These are phyloP conservation scores for Monoraphidium neglectum DNA, from an alignment of 139 green algal genomes.

Conservation along the genomic window DNA sequence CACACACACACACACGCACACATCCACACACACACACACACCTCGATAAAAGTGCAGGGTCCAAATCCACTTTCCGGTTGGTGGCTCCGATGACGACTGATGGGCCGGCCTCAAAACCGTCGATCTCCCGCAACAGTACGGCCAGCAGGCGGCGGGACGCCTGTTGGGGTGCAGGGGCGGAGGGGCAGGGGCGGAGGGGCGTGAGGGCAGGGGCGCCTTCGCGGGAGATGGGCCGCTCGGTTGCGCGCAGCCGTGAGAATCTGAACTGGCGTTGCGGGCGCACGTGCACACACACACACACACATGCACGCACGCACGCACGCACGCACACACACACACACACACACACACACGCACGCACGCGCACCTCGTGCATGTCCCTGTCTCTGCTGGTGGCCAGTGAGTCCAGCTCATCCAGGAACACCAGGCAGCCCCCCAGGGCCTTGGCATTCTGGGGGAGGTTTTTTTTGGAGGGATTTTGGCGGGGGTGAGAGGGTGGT, in stretches of 20 bases:
- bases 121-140: slow-evolving; percentile 89
- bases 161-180: slow-evolving; percentile 34
- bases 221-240: no score
- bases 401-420: slow-evolving; percentile 42
- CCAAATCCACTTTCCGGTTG: slow-evolving; percentile 87
- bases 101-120: slow-evolving; percentile 57
- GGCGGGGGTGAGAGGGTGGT: no score
- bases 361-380: slow-evolving; percentile 25
- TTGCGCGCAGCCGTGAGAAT: no score
- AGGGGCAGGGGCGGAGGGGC: no score
- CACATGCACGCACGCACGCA: no score
- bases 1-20: no score
- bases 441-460: slow-evolving; percentile 27
- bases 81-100: slow-evolving; percentile 88
- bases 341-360: background rate
- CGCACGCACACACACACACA: no score
- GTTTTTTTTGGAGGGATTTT: no score
- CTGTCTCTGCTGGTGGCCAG: slow-evolving; percentile 29
- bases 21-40: no score
- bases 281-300: no score
- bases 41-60: slow-evolving; percentile 79
- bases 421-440: slow-evolving; percentile 53
- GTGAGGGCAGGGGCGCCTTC: background rate
- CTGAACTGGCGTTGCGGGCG: no score
- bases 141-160: slow-evolving; percentile 82